These are phyloP conservation scores for Vanrija humicola DNA, from an alignment of 1,284 basidiomycete species.

Conservation along the genomic window DNA sequence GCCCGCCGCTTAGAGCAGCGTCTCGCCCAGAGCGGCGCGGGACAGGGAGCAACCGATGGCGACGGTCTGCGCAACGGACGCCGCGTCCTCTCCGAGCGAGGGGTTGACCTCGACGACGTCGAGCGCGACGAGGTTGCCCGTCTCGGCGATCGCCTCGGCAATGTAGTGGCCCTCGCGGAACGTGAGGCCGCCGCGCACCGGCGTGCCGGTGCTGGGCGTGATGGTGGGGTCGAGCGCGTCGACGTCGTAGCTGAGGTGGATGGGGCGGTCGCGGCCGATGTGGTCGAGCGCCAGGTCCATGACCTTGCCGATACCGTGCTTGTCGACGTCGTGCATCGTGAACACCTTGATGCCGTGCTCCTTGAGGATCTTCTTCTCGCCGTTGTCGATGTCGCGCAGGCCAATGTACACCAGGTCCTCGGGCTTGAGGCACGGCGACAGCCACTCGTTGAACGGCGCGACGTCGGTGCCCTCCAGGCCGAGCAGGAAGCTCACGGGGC, in stretches of 20 bases:
- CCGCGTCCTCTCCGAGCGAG: slow-evolving; percentile 62
- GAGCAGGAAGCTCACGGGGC: slow-evolving; percentile 93
- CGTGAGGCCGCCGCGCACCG: slow-evolving; percentile 89
- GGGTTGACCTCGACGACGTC: slow-evolving; percentile 99
- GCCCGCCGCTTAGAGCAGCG: slow-evolving; percentile 34
- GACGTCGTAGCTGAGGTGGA: slow-evolving; percentile 96
- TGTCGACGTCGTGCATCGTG: slow-evolving; percentile 98
- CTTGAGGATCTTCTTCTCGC: slow-evolving; percentile 82
- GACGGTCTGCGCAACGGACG: slow-evolving; percentile 79
- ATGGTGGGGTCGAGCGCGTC: slow-evolving; percentile 91
- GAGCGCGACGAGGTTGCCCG: slow-evolving; percentile 82
- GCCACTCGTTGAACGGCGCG: slow-evolving; percentile 61
- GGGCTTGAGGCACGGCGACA: slow-evolving; percentile 67
- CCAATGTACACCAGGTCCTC: slow-evolving; percentile 76
- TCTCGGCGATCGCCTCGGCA: slow-evolving; percentile 90
- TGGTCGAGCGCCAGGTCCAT: slow-evolving; percentile 94
- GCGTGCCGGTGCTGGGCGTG: slow-evolving; percentile 66
- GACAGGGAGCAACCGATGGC: slow-evolving; percentile 90
- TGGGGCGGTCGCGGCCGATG: slow-evolving; percentile 83
- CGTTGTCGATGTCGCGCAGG: slow-evolving; percentile 85
- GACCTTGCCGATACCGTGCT: slow-evolving; percentile 89
- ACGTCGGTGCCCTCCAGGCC: slow-evolving; percentile 64
- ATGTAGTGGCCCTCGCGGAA: slow-evolving; percentile 89
- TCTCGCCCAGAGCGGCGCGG: slow-evolving; percentile 79
- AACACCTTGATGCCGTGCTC: slow-evolving; percentile 89